Evolutionary conservation across 148 eudicot genomes (phyloP).

Genomic region (Cornus florida): DNA sequence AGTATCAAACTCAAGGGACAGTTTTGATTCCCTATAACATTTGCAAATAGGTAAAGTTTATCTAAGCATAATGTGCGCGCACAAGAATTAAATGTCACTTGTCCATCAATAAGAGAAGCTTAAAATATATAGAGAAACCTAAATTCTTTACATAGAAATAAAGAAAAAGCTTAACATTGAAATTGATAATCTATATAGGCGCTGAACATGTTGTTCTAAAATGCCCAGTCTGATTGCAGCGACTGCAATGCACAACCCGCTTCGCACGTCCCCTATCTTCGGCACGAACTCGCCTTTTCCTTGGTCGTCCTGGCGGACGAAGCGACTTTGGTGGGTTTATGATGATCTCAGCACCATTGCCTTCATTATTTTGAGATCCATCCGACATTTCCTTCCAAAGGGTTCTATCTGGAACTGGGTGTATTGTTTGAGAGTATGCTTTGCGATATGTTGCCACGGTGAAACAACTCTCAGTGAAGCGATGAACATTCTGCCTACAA

Average conservation of each 20-base stretch:
- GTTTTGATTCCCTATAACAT: not conserved
- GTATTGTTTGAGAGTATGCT: constrained; percentile 66
- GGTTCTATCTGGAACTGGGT: constrained; percentile 62
- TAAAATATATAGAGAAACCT: not conserved
- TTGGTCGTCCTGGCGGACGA: constrained; percentile 48
- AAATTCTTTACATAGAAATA: not conserved
- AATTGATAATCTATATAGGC: constrained; percentile 37
- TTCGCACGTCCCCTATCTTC: constrained; percentile 48
- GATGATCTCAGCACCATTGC: constrained; percentile 18
- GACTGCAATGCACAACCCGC: constrained; percentile 75
- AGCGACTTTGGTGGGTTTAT: constrained; percentile 63
- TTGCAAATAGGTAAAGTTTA: too few relatives aligned
- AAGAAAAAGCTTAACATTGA: not conserved
- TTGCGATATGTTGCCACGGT: constrained; percentile 63
- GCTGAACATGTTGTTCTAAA: constrained; percentile 78
- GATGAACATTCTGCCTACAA: constrained; percentile 70
- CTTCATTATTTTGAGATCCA: constrained; percentile 22
- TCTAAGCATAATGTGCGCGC: not conserved
- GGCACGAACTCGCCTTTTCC: constrained; percentile 46
- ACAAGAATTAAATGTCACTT: not conserved
- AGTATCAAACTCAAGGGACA: not conserved
- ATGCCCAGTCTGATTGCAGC: constrained; percentile 79
- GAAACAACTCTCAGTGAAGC: constrained; percentile 70
- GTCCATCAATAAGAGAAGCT: not conserved
- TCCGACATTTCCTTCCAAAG: constrained; percentile 42